Evolutionary conservation across 1,139 yeast genomes (phyloP).

Genomic region (Tardiomyces depauwii): DNA sequence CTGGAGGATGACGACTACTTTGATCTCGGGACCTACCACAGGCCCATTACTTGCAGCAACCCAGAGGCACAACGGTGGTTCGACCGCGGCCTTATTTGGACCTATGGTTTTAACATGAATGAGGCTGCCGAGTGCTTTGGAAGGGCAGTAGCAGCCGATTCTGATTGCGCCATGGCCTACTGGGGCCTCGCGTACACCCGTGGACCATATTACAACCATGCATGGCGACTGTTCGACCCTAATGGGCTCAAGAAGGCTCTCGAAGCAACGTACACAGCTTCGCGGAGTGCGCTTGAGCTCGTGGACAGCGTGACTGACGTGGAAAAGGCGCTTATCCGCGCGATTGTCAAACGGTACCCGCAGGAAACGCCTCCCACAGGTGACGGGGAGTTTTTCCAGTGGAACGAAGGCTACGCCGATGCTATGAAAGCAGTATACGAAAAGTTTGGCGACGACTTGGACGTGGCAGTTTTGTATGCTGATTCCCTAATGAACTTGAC

Average conservation of each 20-base stretch:
- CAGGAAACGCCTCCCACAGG: no score
- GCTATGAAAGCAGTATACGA: neutral
- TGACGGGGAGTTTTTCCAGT: no score
- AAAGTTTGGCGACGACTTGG: constrained; percentile 1
- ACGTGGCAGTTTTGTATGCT: constrained; percentile 1
- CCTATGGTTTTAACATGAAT: neutral
- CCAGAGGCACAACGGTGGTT: no score
- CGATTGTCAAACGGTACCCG: neutral
- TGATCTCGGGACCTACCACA: no score
- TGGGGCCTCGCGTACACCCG: constrained; percentile 1
- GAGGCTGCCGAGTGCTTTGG: constrained; percentile 2
- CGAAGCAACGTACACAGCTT: no score
- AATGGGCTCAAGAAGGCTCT: no score
- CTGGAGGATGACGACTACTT: no score
- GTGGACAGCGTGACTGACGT: neutral
- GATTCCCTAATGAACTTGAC: constrained; percentile 2
- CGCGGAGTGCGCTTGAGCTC: neutral
- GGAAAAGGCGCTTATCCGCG: neutral
- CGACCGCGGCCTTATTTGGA: neutral
- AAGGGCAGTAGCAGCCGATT: constrained; percentile 1
- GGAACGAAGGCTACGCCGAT: no score
- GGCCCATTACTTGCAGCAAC: no score
- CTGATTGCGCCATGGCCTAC: constrained; percentile 2
- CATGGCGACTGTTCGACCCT: no score
- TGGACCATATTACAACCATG: no score